These are phyloP conservation scores for Dittrichia graveolens DNA, from an alignment of 129 eudicot species.

Conservation along the genomic window DNA sequence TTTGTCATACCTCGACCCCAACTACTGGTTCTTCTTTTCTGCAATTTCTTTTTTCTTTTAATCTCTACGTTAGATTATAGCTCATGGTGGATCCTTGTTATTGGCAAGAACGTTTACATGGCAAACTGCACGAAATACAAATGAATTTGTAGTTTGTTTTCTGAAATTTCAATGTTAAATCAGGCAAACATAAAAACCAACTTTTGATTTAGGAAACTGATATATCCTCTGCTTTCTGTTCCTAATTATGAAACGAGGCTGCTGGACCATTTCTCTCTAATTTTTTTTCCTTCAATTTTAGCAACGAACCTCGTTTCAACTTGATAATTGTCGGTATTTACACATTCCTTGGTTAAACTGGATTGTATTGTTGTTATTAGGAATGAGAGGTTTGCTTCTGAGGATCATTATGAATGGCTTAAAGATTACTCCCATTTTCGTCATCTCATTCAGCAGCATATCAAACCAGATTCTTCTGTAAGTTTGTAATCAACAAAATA, in stretches of 20 bases:
- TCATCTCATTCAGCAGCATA: conserved; percentile 66
- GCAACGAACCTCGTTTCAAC: too few relatives aligned
- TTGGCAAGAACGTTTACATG: not conserved
- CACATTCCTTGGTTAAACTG: not conserved
- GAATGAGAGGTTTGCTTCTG: conserved; percentile 75
- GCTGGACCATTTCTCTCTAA: too few relatives aligned
- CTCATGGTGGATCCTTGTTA: not conserved
- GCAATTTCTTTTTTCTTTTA: not conserved
- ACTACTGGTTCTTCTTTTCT: conserved; percentile 59
- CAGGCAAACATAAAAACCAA: too few relatives aligned
- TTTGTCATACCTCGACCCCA: conserved; percentile 68
- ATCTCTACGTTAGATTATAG: not conserved
- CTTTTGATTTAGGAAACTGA: too few relatives aligned
- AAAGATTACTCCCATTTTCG: conserved; percentile 95
- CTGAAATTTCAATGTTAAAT: too few relatives aligned
- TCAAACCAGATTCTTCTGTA: conserved; percentile 62
- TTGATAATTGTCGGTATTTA: too few relatives aligned
- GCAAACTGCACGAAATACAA: too few relatives aligned
- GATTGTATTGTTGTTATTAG: conserved; percentile 33
- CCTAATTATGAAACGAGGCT: too few relatives aligned
- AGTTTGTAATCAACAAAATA: not conserved
- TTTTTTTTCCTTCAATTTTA: too few relatives aligned
- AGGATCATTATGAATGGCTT: conserved; percentile 97
- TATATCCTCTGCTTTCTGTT: too few relatives aligned
- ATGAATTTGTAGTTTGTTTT: too few relatives aligned